A percentile compares a stretch with the other conserved stretches of the same genome.
These are phyloP conservation scores for Rosa lucieae DNA, from an alignment of 306 rosid species.

Conservation along the genomic window DNA sequence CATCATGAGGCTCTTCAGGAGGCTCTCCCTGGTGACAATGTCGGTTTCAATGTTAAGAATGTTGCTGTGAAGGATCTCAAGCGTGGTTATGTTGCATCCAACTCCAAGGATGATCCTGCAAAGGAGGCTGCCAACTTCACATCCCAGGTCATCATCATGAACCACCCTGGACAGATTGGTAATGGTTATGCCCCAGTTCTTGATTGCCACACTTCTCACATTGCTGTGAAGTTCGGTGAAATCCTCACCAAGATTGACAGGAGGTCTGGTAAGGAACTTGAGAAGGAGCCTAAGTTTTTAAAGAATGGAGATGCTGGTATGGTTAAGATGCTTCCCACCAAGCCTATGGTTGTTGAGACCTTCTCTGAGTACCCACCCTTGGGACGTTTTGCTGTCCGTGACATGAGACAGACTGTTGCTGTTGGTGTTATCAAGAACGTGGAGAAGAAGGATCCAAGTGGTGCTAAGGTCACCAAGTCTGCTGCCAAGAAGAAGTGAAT, in stretches of 20 bases:
- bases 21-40: slow-evolving; percentile 1
- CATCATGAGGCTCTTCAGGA: slow-evolving; percentile 33
- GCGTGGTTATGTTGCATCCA: slow-evolving; percentile 30
- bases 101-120: neutral
- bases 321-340: slow-evolving; percentile 41
- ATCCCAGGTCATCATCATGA: no score
- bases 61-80: slow-evolving; percentile 37
- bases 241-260: slow-evolving; percentile 34
- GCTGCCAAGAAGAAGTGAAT: slow-evolving; percentile 29
- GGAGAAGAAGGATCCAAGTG: slow-evolving; percentile 40
- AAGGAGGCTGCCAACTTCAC: no score
- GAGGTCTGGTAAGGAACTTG: slow-evolving; percentile 37
- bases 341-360: slow-evolving; percentile 44
- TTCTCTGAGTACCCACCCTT: slow-evolving; percentile 36
- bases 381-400: slow-evolving; percentile 38
- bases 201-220: slow-evolving; percentile 8
- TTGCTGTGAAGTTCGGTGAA: slow-evolving; percentile 34
- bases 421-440: slow-evolving; percentile 40
- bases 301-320: slow-evolving; percentile 40
- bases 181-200: no score
- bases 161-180: no score
- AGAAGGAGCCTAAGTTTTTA: slow-evolving; percentile 8
- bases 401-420: slow-evolving; percentile 33
- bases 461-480: slow-evolving; percentile 30
- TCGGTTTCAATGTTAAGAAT: slow-evolving; percentile 31